Base-by-base conservation (phyloP, 176 grass and related monocot species). In the Themeda triandra region DNA sequence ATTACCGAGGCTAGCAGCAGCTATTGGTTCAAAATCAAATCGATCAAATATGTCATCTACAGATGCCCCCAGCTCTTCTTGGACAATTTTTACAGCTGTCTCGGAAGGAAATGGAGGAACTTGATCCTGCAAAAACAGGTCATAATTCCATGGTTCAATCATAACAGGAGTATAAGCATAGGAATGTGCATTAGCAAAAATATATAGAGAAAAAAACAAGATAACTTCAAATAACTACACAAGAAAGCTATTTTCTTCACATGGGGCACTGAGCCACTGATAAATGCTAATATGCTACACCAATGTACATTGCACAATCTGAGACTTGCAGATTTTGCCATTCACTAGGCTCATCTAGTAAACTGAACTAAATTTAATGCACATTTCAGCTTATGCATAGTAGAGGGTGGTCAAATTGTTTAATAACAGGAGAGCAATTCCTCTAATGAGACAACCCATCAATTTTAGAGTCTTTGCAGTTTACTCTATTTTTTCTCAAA, bases 1-100 rank as follows among this genome's bases (percentile, higher is more conserved):
- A 42, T 85, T 98, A 98, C 96, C 96, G 35, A 98, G 96, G 84
- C 96, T 98, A 88, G 96, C 96, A 83, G 96, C 96, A 84, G 96
- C 93, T 78, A 98, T 96, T 91, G 96, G 96, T 79, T 98, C 96
- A 87, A 83, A 92, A 82, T 98, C 96, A 71, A 98, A 98, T 78
- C 87, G 75, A 75, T 96, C 96, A 94, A 98, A 98, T 90, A 92
- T 92, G 78, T 89, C 37, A 79, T 80, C 84, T 56, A 95, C 66
- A 83, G 96, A 79, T 84, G 85, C 88, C 45, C 91, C 87, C 23
- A 98, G 89, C 79, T 98, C 96, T 82, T 96, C 93, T 90, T 98
- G 87, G 67, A 98, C 88, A 83, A 93, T 98, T 84, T 94, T 96
- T 73, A 94, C 78, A 69, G 93, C 91, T 68, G 89, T 92, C 65